phyloP scores from a whole-genome alignment of 1,139 yeast species.

The Lodderomyces elongisporus region DNA sequence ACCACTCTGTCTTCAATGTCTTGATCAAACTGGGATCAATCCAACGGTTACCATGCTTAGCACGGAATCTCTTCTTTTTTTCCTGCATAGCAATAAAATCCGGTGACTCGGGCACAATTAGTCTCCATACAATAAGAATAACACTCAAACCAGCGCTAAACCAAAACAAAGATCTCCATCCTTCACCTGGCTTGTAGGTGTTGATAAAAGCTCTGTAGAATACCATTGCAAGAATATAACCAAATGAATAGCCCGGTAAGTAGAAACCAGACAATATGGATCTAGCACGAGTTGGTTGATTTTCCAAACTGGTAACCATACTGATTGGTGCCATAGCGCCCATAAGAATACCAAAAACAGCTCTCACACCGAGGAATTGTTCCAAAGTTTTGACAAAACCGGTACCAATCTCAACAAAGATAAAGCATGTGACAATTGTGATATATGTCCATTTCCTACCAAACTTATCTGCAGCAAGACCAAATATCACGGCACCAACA shows the following conservation, averaged over 20 bases:
- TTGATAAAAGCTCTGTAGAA: slow-evolving; percentile 51
- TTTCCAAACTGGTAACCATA: slow-evolving; percentile 32
- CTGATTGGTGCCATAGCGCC: slow-evolving; percentile 34
- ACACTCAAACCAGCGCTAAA: slow-evolving; percentile 60
- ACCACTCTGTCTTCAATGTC: slow-evolving; percentile 36
- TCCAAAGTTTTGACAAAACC: slow-evolving; percentile 63
- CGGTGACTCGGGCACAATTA: slow-evolving; percentile 30
- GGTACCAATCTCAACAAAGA: slow-evolving; percentile 62
- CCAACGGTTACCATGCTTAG: slow-evolving; percentile 5
- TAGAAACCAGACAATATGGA: slow-evolving; percentile 35
- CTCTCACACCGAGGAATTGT: slow-evolving; percentile 62
- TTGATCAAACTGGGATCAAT: slow-evolving; percentile 15
- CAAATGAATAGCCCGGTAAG: slow-evolving; percentile 37
- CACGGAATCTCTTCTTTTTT: slow-evolving; percentile 13
- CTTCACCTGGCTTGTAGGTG: slow-evolving; percentile 43
- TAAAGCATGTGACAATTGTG: slow-evolving; percentile 46
- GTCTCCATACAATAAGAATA: slow-evolving; percentile 30
- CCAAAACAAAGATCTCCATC: slow-evolving; percentile 81
- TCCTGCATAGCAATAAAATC: slow-evolving; percentile 18
- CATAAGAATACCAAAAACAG: slow-evolving; percentile 37
- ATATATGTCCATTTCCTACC: slow-evolving; percentile 74
- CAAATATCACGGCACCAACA: slow-evolving; percentile 72
- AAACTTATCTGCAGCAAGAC: slow-evolving; percentile 59
- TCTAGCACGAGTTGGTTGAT: slow-evolving; percentile 30
- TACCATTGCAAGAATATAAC: slow-evolving; percentile 33